Percentiles rank a stretch among this genome's conserved stretches.
These are phyloP conservation scores for Globisporangium solare DNA, from an alignment of 352 stramenopile species.

Conservation along the genomic window DNA sequence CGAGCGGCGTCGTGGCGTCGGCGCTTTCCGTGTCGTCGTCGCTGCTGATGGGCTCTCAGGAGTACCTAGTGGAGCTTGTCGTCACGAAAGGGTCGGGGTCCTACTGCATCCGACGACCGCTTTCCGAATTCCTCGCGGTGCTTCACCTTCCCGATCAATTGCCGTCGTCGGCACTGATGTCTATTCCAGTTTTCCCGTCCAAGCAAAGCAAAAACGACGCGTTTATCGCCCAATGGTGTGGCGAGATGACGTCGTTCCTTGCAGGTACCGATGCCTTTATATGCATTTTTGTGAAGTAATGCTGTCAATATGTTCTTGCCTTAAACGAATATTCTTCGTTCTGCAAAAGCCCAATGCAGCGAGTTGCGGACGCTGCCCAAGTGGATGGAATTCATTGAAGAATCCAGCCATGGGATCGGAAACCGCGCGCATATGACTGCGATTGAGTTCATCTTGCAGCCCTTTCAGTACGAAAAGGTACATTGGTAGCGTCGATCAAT, in stretches of 20 bases:
- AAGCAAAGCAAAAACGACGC: slow-evolving; percentile 46
- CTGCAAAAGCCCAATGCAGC: slow-evolving; percentile 13
- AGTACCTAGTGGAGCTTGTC: slow-evolving; percentile 56
- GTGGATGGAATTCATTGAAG: slow-evolving; percentile 56
- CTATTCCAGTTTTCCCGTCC: slow-evolving; percentile 40
- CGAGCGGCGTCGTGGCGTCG: slow-evolving; percentile 34
- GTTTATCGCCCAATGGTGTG: slow-evolving; percentile 60
- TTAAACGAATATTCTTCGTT: too few relatives aligned
- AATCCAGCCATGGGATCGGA: slow-evolving; percentile 38
- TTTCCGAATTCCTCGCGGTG: slow-evolving; percentile 35
- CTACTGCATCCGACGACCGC: slow-evolving; percentile 47
- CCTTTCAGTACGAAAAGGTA: slow-evolving; percentile 69
- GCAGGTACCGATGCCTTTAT: slow-evolving; percentile 15
- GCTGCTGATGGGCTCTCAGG: slow-evolving; percentile 17
- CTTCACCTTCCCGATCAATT: slow-evolving; percentile 13
- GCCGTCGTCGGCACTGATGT: background rate
- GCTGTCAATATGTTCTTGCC: background rate
- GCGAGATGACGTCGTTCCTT: slow-evolving; percentile 55
- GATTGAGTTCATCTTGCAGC: slow-evolving; percentile 81
- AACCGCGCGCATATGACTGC: slow-evolving; percentile 68
- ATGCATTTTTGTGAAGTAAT: too few relatives aligned
- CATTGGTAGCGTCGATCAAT: background rate
- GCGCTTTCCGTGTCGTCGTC: slow-evolving; percentile 27
- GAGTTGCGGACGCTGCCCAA: slow-evolving; percentile 28
- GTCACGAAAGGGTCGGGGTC: slow-evolving; percentile 45